Conservation (phyloP, 306 rosid species). For the Macrotyloma uniflorum region DNA sequence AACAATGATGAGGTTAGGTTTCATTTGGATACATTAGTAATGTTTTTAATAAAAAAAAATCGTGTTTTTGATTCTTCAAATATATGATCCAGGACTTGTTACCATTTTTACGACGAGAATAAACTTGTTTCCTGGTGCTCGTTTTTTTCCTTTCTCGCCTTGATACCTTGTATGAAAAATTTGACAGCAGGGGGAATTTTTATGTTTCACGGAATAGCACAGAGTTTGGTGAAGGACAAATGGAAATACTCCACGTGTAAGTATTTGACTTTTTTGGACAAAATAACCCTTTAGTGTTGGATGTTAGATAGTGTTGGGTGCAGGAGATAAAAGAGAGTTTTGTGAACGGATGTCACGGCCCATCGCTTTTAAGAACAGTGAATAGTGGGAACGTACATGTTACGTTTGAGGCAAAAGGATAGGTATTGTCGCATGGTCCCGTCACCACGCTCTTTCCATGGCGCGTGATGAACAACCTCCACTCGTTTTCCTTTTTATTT, state of each 20-base stretch:
- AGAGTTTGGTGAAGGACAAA: not conserved
- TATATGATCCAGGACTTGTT: not conserved
- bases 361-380: constrained; percentile 38
- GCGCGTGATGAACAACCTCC: not conserved
- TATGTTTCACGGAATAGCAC: not conserved
- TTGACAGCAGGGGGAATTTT: not conserved
- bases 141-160: not conserved
- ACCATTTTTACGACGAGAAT: not conserved
- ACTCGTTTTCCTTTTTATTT: not conserved
- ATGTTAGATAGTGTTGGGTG: not conserved
- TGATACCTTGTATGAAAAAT: not conserved
- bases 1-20: no score
- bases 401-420: constrained; percentile 39
- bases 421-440: not conserved
- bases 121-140: constrained; percentile 1
- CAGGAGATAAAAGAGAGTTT: constrained; percentile 26
- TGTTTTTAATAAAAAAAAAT: not conserved
- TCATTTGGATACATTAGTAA: not conserved
- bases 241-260: constrained; percentile 7
- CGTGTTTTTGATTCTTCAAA: not conserved
- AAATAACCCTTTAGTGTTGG: not conserved
- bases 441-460: not conserved
- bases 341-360: constrained; percentile 31
- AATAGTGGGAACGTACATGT: constrained; percentile 40
- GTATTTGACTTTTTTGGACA: not conserved